Percentiles rank a stretch among this genome's conserved stretches.
Evolutionary conservation across 1,139 yeast genomes (phyloP).

Genomic region (Yamadazyma oceani): DNA sequence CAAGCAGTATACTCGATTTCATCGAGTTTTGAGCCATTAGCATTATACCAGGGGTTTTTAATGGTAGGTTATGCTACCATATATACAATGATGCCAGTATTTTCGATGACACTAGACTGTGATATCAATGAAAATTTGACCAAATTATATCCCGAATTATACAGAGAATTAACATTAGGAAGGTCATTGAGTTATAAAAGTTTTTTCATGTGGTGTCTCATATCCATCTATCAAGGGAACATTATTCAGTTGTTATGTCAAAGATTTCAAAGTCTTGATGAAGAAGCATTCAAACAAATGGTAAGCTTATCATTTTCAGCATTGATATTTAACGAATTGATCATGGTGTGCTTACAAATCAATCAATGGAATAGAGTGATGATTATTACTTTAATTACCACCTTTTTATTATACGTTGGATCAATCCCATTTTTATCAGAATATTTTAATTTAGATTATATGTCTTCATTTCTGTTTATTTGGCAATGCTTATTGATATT

Average conservation of each 20-base stretch:
- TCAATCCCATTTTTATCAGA: constrained; percentile 83
- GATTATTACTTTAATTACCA: constrained; percentile 70
- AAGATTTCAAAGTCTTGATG: constrained; percentile 61
- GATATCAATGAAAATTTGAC: constrained; percentile 92
- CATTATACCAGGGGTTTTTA: constrained; percentile 91
- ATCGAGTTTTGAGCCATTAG: constrained; percentile 88
- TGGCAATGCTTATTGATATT: constrained; percentile 73
- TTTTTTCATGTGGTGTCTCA: constrained; percentile 86
- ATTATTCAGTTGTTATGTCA: constrained; percentile 82
- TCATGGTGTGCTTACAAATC: constrained; percentile 92
- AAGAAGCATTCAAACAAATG: constrained; percentile 61
- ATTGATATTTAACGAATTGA: constrained; percentile 77
- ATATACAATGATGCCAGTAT: constrained; percentile 98
- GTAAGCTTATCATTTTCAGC: constrained; percentile 85
- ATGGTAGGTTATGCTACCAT: constrained; percentile 98
- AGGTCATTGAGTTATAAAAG: constrained; percentile 82
- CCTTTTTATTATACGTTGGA: constrained; percentile 64
- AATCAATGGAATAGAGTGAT: constrained; percentile 85
- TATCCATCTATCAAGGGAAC: constrained; percentile 85
- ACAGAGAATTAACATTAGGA: constrained; percentile 88
- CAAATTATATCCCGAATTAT: constrained; percentile 88
- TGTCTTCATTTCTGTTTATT: constrained; percentile 56
- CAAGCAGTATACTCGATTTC: constrained; percentile 91
- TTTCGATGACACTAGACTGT: constrained; percentile 84
- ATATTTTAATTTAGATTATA: constrained; percentile 72